Conservation (phyloP, 2,329 filamentous ascomycete species). For the Knoxdaviesia capensis region DNA sequence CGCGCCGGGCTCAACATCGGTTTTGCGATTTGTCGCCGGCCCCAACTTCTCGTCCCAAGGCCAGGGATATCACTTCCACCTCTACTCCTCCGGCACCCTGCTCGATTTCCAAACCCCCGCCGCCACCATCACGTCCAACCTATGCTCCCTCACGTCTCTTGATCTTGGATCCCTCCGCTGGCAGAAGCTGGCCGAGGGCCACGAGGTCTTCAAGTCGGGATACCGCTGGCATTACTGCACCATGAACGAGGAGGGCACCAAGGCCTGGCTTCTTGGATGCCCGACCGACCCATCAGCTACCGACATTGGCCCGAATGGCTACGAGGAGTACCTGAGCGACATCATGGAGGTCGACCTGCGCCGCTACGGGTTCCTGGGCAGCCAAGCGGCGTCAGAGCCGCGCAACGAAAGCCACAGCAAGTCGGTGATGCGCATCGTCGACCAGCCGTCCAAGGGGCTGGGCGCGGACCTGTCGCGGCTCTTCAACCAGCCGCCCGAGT, state of each 20-base stretch:
- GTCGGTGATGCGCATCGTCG: conserved; percentile 22
- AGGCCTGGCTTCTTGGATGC: conserved; percentile 91
- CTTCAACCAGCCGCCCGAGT: conserved; percentile 72
- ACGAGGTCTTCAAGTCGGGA: conserved; percentile 78
- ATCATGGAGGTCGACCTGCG: conserved; percentile 86
- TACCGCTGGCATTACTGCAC: conserved; percentile 98
- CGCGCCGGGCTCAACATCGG: conserved; percentile 75
- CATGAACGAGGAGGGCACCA: conserved; percentile 84
- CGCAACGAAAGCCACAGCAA: conserved; percentile 27
- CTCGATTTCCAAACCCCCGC: conserved; percentile 90
- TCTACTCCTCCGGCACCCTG: conserved; percentile 79
- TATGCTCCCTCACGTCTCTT: conserved; percentile 77
- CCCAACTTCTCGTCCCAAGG: conserved; percentile 73
- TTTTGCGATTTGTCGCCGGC: conserved; percentile 75
- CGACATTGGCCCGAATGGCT: conserved; percentile 45
- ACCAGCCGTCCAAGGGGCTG: conserved; percentile 44
- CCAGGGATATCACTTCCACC: conserved; percentile 84
- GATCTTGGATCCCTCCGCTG: conserved; percentile 76
- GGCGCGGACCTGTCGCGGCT: conserved; percentile 70
- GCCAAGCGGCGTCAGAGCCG: conserved; percentile 41
- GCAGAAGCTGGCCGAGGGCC: conserved; percentile 87
- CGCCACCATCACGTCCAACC: conserved; percentile 64
- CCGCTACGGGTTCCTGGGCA: conserved; percentile 77
- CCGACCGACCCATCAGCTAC: conserved; percentile 50
- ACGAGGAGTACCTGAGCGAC: conserved; percentile 86